Evolutionary conservation across 2,329 filamentous ascomycete genomes (phyloP).

Genomic region (Ophiosphaerella narmari): DNA sequence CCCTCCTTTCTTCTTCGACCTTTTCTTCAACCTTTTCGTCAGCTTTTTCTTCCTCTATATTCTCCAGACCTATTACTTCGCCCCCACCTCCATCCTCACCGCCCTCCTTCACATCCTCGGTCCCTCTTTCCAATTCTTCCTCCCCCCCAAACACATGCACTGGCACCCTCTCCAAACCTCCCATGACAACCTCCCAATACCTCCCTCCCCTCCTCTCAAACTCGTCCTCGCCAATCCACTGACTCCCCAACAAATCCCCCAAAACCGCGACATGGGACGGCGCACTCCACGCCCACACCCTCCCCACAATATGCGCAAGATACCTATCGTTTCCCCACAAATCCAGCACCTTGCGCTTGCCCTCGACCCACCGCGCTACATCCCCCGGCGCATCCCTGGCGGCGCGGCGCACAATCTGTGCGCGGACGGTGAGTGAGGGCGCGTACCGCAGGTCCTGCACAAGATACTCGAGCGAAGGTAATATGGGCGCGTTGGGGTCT

Average conservation of each 20-base stretch:
- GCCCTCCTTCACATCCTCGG: not conserved
- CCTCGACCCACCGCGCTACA: constrained; percentile 67
- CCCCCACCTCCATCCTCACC: constrained; percentile 8
- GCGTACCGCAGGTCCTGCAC: constrained; percentile 23
- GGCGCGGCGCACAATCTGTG: constrained; percentile 14
- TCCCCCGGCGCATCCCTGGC: constrained; percentile 56
- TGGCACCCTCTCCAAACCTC: constrained; percentile 65
- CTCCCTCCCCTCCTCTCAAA: constrained; percentile 74
- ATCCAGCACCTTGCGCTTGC: constrained; percentile 79
- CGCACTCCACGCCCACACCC: constrained; percentile 77
- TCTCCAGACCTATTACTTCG: constrained; percentile 1
- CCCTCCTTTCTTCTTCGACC: not conserved
- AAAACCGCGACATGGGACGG: constrained; percentile 89
- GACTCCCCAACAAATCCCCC: constrained; percentile 89
- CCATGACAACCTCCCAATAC: constrained; percentile 82
- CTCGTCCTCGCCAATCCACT: constrained; percentile 89
- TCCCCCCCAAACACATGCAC: constrained; percentile 39
- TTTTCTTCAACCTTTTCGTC: not conserved
- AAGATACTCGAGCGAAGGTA: constrained; percentile 50
- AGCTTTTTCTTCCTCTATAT: not conserved
- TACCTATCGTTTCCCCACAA: constrained; percentile 94
- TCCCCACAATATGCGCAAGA: constrained; percentile 88
- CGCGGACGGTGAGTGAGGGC: constrained; percentile 11
- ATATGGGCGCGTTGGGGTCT: constrained; percentile 30
- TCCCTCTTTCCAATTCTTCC: not conserved